These are phyloP conservation scores for Lunularia cruciata DNA, from an alignment of 225 moss, liverwort and hornwort genomes.

Conservation along the genomic window DNA sequence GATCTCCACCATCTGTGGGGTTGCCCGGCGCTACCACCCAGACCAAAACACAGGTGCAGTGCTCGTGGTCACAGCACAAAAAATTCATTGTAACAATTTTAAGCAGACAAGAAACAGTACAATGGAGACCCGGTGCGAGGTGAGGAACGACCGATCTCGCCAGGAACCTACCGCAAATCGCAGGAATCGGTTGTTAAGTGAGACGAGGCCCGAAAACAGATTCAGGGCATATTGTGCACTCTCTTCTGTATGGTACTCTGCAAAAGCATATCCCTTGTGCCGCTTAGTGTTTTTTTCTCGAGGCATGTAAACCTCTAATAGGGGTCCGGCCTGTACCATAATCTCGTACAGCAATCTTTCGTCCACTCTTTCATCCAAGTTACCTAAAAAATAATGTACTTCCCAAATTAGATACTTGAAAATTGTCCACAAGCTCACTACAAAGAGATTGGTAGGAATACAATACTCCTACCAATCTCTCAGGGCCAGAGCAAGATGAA, in stretches of 20 bases:
- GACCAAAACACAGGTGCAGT: too few species aligned
- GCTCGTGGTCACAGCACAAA: too few species aligned
- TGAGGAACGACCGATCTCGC: neutral
- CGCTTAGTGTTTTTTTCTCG: constrained; percentile 51
- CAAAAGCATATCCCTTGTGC: constrained; percentile 53
- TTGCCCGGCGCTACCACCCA: too few species aligned
- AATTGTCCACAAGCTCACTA: neutral
- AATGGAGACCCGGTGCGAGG: too few species aligned
- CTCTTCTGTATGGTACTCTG: constrained; percentile 41
- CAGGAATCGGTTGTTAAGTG: constrained; percentile 38
- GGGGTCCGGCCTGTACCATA: constrained; percentile 56
- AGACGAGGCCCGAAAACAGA: constrained; percentile 46
- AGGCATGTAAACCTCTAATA: constrained; percentile 47
- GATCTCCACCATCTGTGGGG: too few species aligned
- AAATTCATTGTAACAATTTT: too few species aligned
- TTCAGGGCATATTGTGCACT: constrained; percentile 54
- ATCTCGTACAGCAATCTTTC: constrained; percentile 57
- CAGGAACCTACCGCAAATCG: constrained; percentile 36
- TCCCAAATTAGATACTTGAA: neutral
- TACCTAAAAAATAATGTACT: constrained; percentile 32
- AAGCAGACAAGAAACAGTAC: too few species aligned
- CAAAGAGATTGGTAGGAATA: neutral
- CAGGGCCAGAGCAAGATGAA: neutral
- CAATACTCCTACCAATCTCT: neutral
- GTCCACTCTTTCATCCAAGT: constrained; percentile 59